phyloP scores from a whole-genome alignment of 257 asterid species.

The Nicotiana benthamiana region DNA sequence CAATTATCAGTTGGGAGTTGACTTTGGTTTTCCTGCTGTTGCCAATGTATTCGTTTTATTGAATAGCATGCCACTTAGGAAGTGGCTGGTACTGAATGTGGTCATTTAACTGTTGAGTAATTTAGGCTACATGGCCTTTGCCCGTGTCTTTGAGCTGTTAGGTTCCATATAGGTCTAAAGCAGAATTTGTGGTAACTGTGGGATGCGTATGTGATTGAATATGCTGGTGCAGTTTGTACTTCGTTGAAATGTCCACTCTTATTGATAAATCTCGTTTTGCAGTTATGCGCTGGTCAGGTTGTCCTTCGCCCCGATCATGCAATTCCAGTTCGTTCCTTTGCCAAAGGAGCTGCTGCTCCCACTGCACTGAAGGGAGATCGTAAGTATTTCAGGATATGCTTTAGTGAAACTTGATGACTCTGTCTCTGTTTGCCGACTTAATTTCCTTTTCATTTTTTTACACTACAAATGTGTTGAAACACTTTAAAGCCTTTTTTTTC shows the following conservation, averaged over 20 bases:
- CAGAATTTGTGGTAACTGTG: not conserved
- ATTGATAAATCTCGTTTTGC: not conserved
- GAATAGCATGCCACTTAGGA: not conserved
- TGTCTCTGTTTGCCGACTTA: not conserved
- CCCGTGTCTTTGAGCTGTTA: not conserved
- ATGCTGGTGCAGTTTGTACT: not conserved
- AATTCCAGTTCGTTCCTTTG: slow-evolving; percentile 59
- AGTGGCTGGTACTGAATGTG: not conserved
- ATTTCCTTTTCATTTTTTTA: not conserved
- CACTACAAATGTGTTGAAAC: not conserved
- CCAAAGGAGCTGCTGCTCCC: slow-evolving; percentile 70
- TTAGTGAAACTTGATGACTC: not conserved
- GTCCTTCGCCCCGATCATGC: slow-evolving; percentile 47
- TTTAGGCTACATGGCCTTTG: not conserved
- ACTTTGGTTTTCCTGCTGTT: not conserved
- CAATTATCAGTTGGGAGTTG: not conserved
- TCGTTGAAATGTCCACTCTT: not conserved
- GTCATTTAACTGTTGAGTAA: not conserved
- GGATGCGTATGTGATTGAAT: not conserved
- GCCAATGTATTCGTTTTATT: not conserved
- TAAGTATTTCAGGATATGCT: slow-evolving; percentile 28
- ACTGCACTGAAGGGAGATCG: slow-evolving; percentile 74
- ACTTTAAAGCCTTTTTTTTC: not conserved
- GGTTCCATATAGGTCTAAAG: not conserved
- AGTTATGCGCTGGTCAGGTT: slow-evolving; percentile 43